A percentile compares a stretch with the other conserved stretches of the same genome.
Conservation (phyloP, 176 grass and related monocot genomes). For the Oryza longistaminata region DNA sequence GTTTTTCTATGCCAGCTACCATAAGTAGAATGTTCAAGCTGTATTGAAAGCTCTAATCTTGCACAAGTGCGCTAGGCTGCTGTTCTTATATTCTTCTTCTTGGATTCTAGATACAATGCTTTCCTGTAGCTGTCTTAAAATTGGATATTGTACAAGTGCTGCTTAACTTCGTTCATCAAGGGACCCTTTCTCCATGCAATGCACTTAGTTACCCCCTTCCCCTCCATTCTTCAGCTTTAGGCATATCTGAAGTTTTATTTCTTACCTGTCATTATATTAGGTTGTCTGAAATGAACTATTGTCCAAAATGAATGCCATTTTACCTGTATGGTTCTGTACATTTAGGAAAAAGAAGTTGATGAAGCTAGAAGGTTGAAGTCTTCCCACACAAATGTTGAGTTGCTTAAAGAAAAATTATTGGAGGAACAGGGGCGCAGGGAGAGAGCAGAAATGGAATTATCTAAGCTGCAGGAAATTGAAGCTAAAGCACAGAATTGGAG, state of each 20-base stretch:
- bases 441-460: slow-evolving; percentile 74
- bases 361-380: slow-evolving; percentile 87
- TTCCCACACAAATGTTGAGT: slow-evolving; percentile 74
- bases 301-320: slow-evolving; percentile 20
- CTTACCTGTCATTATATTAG: background rate
- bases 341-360: slow-evolving; percentile 84
- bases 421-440: slow-evolving; percentile 78
- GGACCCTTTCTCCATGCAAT: background rate
- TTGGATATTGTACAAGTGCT: slow-evolving; percentile 2
- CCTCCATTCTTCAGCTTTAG: slow-evolving; percentile 6
- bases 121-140: slow-evolving; percentile 28
- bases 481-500: slow-evolving; percentile 75
- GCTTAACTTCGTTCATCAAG: slow-evolving; percentile 6
- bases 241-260: slow-evolving; percentile 3
- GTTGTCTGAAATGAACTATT: slow-evolving; percentile 2
- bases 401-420: slow-evolving; percentile 90
- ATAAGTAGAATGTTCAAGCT: background rate
- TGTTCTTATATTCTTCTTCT: background rate
- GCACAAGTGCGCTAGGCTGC: background rate
- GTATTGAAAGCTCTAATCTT: slow-evolving; percentile 28
- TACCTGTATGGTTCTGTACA: slow-evolving; percentile 29
- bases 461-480: slow-evolving; percentile 70
- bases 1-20: slow-evolving; percentile 22
- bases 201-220: background rate
- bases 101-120: background rate